Evolutionary conservation across 805 yeast species (phyloP).

Genomic region (Cyberlindnera veronae): DNA sequence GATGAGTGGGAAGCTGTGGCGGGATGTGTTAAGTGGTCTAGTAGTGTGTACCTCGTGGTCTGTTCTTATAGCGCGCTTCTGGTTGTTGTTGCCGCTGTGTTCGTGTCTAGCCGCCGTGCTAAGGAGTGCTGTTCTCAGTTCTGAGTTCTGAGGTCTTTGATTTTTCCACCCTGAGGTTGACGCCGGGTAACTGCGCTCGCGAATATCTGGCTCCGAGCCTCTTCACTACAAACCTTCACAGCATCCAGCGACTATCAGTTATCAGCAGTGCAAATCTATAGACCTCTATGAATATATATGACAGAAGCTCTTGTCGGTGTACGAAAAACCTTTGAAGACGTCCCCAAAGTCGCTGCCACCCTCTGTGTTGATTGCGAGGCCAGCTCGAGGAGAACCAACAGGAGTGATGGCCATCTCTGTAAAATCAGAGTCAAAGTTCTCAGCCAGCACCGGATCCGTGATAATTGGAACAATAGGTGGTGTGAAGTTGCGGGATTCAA

Average conservation of each 20-base stretch:
- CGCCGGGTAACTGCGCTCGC: no score
- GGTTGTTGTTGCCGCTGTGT: no score
- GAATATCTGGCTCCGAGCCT: no score
- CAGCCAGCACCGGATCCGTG: conserved; percentile 79
- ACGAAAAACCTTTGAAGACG: conserved; percentile 44
- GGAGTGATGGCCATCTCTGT: conserved; percentile 57
- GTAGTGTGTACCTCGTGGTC: no score
- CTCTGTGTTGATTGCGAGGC: conserved; percentile 10
- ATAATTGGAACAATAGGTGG: conserved; percentile 86
- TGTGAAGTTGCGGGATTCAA: conserved; percentile 42
- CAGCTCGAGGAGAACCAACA: conserved; percentile 20
- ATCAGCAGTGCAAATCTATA: not conserved
- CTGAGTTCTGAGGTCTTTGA: no score
- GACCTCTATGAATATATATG: conserved; percentile 21
- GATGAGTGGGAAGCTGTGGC: not conserved
- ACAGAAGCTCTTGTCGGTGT: conserved; percentile 30
- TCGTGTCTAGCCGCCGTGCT: no score
- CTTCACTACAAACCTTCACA: no score
- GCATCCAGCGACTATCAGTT: no score
- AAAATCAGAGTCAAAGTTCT: conserved; percentile 78
- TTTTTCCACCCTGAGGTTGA: no score
- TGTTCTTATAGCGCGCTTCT: no score
- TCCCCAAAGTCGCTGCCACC: conserved; percentile 14
- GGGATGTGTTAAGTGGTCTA: no score
- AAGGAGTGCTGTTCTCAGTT: no score